A percentile compares a stretch with the other conserved stretches of the same genome.
Evolutionary conservation across 768 basidiomycete genomes (phyloP).

Genomic region (Boletus huronensis): DNA sequence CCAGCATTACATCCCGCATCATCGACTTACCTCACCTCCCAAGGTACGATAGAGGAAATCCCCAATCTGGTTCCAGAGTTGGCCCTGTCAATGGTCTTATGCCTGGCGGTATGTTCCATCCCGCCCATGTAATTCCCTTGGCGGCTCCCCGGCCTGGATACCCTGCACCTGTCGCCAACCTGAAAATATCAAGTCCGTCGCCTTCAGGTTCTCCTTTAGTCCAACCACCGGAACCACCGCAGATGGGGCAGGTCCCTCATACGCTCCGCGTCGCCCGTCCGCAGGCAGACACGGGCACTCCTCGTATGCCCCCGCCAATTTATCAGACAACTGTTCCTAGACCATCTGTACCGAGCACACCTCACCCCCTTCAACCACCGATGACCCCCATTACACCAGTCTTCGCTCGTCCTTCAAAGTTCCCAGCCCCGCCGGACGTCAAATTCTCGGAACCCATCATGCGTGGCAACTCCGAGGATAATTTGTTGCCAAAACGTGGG

Average conservation of each 20-base stretch:
- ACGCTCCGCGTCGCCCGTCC: conserved; percentile 20
- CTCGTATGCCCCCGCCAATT: conserved; percentile 31
- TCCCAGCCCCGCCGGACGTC: conserved; percentile 38
- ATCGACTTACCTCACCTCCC: conserved; percentile 1
- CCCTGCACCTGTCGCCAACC: conserved; percentile 62
- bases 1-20: conserved; percentile 5
- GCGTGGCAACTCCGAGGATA: conserved; percentile 65
- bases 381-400: conserved; percentile 76
- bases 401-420: conserved; percentile 60
- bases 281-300: conserved; percentile 15
- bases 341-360: conserved; percentile 46
- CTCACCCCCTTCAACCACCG: conserved; percentile 74
- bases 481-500: conserved; percentile 61
- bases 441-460: conserved; percentile 58
- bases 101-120: conserved; percentile 33
- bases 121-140: conserved; percentile 41
- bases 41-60: conserved; percentile 60
- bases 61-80: conserved; percentile 53
- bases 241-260: conserved; percentile 32
- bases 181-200: conserved; percentile 53
- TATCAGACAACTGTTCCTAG: conserved; percentile 30
- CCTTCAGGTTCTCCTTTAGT: conserved; percentile 36
- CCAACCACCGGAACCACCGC: conserved; percentile 18
- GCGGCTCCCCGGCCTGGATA: conserved; percentile 75
- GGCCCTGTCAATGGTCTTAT: conserved; percentile 49